Conservation (phyloP, 2,329 filamentous ascomycete genomes). For the Penicillium expansum region DNA sequence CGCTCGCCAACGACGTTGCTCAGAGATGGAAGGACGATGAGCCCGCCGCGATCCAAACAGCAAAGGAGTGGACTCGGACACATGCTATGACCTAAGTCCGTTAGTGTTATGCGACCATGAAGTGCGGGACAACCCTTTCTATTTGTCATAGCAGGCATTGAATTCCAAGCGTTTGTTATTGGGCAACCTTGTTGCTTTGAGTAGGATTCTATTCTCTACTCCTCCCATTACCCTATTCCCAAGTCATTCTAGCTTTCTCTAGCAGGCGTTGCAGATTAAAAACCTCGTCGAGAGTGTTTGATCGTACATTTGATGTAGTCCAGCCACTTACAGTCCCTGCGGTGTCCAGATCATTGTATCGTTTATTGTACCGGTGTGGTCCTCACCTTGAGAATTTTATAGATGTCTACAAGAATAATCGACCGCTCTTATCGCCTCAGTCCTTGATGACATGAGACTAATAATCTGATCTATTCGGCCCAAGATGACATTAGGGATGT, state of each 20-base stretch:
- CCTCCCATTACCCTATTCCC: slow-evolving; percentile 2
- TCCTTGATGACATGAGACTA: not conserved
- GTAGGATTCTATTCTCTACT: slow-evolving; percentile 10
- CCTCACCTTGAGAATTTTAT: not conserved
- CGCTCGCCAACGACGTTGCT: slow-evolving; percentile 95
- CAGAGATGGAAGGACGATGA: slow-evolving; percentile 98
- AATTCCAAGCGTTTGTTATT: slow-evolving; percentile 17
- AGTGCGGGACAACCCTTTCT: slow-evolving; percentile 19
- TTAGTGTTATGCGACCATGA: slow-evolving; percentile 34
- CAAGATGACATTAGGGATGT: not conserved
- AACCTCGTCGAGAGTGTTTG: not conserved
- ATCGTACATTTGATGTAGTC: not conserved
- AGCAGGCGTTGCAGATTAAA: slow-evolving; percentile 19
- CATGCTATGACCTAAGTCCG: slow-evolving; percentile 61
- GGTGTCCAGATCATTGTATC: not conserved
- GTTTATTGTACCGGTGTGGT: not conserved
- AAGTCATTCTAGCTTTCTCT: slow-evolving; percentile 1
- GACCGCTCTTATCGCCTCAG: not conserved
- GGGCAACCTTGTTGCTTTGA: slow-evolving; percentile 7
- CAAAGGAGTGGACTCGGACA: slow-evolving; percentile 84
- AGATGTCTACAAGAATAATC: not conserved
- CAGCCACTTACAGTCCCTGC: not conserved
- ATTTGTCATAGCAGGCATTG: slow-evolving; percentile 15
- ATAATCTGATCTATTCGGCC: not conserved
- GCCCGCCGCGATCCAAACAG: slow-evolving; percentile 84